Percentiles rank a stretch among this genome's conserved stretches.
Conservation (phyloP, 2,329 filamentous ascomycete genomes). For the Grosmannia clavigera region DNA sequence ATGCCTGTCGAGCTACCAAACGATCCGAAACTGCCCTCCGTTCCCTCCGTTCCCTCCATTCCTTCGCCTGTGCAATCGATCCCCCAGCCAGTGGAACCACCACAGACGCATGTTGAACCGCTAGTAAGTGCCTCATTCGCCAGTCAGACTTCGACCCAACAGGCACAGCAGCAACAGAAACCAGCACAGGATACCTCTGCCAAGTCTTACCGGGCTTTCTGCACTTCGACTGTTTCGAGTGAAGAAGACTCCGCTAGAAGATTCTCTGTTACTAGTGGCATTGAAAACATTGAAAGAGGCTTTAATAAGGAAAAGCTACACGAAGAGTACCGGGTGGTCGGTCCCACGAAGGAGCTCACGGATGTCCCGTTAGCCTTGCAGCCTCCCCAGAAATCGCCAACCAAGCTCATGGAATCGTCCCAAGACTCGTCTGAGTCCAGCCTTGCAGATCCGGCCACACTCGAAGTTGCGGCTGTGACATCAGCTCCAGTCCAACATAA, state of each 20-base stretch:
- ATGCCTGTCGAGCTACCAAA: constrained; percentile 26
- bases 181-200: not conserved
- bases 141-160: not conserved
- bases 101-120: not conserved
- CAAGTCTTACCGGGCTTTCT: constrained; percentile 4
- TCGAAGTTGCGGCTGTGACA: not conserved
- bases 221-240: not conserved
- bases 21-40: constrained; percentile 14
- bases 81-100: not conserved
- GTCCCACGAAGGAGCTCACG: not conserved
- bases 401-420: not conserved
- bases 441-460: not conserved
- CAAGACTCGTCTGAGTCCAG: not conserved
- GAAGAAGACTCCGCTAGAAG: not conserved
- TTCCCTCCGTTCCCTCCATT: not conserved
- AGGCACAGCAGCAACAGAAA: not conserved
- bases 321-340: not conserved
- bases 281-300: constrained; percentile 2
- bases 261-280: constrained; percentile 10
- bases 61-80: constrained; percentile 8
- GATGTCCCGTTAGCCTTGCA: not conserved
- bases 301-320: not conserved
- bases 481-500: not conserved
- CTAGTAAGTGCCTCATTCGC: not conserved
- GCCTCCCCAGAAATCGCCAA: not conserved